Evolutionary conservation across 441 rosid genomes (phyloP).

Genomic region (California macrophylla): DNA sequence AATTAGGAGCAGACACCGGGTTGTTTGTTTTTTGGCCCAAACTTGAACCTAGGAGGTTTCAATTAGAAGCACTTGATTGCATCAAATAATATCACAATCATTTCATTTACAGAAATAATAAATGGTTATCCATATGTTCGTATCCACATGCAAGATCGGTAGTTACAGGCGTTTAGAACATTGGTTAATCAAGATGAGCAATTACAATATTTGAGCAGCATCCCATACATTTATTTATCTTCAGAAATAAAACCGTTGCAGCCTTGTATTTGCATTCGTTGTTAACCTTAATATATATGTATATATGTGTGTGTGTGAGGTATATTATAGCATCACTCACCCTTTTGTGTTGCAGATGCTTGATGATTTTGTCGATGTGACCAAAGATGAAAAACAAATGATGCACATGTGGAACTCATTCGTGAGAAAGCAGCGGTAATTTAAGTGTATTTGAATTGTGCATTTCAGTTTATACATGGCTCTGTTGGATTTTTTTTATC

Average conservation of each 20-base stretch:
- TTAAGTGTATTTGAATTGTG: background rate
- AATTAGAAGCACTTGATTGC: background rate
- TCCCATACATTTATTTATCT: background rate
- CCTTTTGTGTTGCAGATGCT: constrained; percentile 63
- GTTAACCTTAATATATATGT: background rate
- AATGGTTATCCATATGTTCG: background rate
- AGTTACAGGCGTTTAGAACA: background rate
- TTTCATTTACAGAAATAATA: background rate
- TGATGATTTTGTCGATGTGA: constrained; percentile 96
- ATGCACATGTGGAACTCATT: constrained; percentile 99
- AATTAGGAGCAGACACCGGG: background rate
- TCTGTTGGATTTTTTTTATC: constrained; percentile 3
- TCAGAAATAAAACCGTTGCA: background rate
- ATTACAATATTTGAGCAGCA: background rate
- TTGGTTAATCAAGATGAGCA: background rate
- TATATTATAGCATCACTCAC: constrained; percentile 6
- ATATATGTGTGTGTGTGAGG: background rate
- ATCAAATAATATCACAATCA: background rate
- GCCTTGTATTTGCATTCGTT: background rate
- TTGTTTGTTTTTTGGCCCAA: background rate
- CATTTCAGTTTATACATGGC: constrained; percentile 2
- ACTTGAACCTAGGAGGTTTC: background rate
- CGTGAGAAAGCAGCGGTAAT: constrained; percentile 90
- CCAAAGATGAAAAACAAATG: constrained; percentile 87
- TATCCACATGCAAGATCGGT: background rate